These are phyloP conservation scores for Cutaneotrichosporon sp. DNA, from an alignment of 1,284 basidiomycete species.

Conservation along the genomic window DNA sequence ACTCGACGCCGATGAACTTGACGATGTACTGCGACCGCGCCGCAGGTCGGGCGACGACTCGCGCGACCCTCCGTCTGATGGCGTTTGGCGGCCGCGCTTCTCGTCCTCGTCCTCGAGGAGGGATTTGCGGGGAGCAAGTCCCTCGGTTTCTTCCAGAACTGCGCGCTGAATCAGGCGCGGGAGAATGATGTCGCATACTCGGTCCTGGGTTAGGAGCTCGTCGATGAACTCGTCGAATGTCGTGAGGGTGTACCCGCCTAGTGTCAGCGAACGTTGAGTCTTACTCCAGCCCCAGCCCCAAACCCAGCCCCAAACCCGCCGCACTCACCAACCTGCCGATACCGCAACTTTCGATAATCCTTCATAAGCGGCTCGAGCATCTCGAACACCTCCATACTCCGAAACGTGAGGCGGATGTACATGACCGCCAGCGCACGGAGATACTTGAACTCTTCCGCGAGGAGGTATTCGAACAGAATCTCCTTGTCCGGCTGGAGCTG, in stretches of 20 bases:
- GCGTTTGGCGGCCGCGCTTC: constrained; percentile 20
- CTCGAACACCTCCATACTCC: constrained; percentile 84
- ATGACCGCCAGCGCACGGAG: constrained; percentile 88
- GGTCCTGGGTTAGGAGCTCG: constrained; percentile 77
- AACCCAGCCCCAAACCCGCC: too few relatives aligned
- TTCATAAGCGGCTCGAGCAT: constrained; percentile 89
- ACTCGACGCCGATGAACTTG: constrained; percentile 17
- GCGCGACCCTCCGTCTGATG: constrained; percentile 20
- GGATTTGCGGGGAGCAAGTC: constrained; percentile 77
- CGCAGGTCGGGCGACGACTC: constrained; percentile 34
- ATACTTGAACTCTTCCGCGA: constrained; percentile 98
- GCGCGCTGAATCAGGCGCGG: constrained; percentile 83
- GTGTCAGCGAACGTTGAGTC: not conserved
- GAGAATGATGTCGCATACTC: constrained; percentile 94
- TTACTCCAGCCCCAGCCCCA: not conserved
- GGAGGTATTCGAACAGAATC: constrained; percentile 90
- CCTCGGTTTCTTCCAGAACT: constrained; percentile 86
- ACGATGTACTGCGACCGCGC: constrained; percentile 19
- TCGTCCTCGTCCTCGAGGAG: constrained; percentile 56
- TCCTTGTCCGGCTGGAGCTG: constrained; percentile 98
- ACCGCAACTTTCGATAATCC: constrained; percentile 87
- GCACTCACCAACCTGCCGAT: constrained; percentile 70
- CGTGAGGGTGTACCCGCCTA: constrained; percentile 76
- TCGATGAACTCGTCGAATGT: constrained; percentile 94
- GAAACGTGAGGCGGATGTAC: constrained; percentile 93